Base-by-base conservation (phyloP, 1,284 basidiomycete genomes). In the Termitomyces sp. region DNA sequence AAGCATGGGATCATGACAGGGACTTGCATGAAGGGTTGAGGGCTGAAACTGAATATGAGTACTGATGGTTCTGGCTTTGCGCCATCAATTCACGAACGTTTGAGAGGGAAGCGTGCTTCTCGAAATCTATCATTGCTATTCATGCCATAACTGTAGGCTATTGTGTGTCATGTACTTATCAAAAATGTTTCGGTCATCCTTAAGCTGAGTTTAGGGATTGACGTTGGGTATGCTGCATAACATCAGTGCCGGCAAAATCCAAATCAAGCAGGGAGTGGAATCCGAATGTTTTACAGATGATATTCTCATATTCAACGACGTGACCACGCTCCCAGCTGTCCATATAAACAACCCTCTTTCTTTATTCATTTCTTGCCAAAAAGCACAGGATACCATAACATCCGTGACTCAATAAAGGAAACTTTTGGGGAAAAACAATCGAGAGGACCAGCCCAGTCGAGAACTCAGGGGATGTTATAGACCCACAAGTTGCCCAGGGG, bases 141-240 rank as follows among this genome's bases (percentile, higher is more conserved):
- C 24, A 57, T 50, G 46, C 38, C 13, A 21, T 45, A 12, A 49
- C 38, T 57, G 33, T 44, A 68, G 68, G 69, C 31, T 70, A 66
- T 56, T 70, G 67, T 71, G 54, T 50, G 67, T 54, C n/a, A 19
- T 8, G 5, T 26, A 31, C 5, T 1, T 4, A 13, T 5, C 0
- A 8, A 41, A 26, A 31, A 15, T 21, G 5, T 10, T 17, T 13
- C 5, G 26, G 8, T 31, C 17, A 4, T n/a, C 1, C 19, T 45
- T 31, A 21, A 10, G 33, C 44, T 39, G 10, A 19, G 8, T 15
- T 17, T 43, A 73, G 71, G 68, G 69, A 60, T 72, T 33, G 75
- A 79, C 58, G 71, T 75, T 21, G 77, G 76, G 17, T 69, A 67
- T 33, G 70, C 71, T 2, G 64, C 73, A 9, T 56, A n/a, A 63